Evolutionary conservation across 139 green algal genomes (phyloP).

Genomic region (Protoeuglena noctilucae): DNA sequence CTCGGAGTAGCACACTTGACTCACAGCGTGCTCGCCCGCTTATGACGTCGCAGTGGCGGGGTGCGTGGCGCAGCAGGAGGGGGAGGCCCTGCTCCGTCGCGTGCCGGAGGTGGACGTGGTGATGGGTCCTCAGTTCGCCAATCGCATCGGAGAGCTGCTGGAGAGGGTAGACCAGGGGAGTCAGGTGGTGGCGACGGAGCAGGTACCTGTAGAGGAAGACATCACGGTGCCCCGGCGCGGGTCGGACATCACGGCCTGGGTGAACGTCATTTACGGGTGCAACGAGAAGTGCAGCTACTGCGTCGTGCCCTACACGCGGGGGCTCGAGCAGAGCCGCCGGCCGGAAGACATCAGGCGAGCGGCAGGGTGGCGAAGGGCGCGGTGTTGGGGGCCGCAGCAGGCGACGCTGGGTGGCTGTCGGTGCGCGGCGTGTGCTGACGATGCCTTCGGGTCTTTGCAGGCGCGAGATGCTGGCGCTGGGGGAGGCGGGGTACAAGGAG

Average conservation of each 20-base stretch:
- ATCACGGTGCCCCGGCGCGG: constrained; percentile 66
- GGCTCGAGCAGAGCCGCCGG: constrained; percentile 76
- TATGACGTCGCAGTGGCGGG: no score
- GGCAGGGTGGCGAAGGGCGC: no score
- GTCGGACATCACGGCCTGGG: constrained; percentile 80
- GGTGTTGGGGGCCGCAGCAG: constrained; percentile 11
- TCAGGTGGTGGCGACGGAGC: constrained; percentile 43
- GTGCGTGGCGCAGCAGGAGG: constrained; percentile 85
- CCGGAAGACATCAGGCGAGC: constrained; percentile 60
- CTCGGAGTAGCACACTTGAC: no score
- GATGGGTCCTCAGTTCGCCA: constrained; percentile 92
- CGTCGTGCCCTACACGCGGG: constrained; percentile 84
- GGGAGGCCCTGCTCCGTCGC: constrained; percentile 61
- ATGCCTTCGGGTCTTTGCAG: constrained; percentile 13
- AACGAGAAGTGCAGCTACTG: constrained; percentile 98
- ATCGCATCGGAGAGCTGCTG: constrained; percentile 67
- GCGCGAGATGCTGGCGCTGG: constrained; percentile 65
- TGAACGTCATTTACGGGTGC: constrained; percentile 98
- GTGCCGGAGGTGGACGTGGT: constrained; percentile 95
- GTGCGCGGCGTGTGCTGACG: not conserved
- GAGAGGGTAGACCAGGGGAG: constrained; percentile 40
- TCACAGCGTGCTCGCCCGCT: no score
- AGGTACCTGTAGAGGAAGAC: constrained; percentile 74
- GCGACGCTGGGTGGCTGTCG: not conserved
- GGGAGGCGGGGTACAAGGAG: constrained; percentile 84